phyloP scores from a whole-genome alignment of 805 yeast genomes.

The Millerago galiae region DNA sequence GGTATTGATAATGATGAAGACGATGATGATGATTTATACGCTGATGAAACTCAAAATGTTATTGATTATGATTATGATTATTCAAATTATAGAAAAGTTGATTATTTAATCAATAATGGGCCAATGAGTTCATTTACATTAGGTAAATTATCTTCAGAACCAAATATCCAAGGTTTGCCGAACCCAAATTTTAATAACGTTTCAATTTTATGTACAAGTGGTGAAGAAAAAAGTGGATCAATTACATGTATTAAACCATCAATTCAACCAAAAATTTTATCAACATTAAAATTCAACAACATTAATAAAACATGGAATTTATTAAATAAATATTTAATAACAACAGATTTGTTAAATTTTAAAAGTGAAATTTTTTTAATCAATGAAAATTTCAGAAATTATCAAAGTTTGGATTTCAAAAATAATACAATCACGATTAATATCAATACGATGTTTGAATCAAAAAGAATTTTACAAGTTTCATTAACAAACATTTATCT shows the following conservation, averaged over 20 bases:
- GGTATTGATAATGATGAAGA: conserved; percentile 46
- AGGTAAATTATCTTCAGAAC: conserved; percentile 53
- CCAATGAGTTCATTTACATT: conserved; percentile 65
- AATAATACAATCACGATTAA: conserved; percentile 59
- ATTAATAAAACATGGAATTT: conserved; percentile 75
- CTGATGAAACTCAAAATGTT: conserved; percentile 26
- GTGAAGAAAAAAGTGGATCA: conserved; percentile 48
- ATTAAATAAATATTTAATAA: conserved; percentile 53
- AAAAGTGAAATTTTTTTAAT: conserved; percentile 67
- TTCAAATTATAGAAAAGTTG: conserved; percentile 40
- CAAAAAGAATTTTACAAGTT: conserved; percentile 64
- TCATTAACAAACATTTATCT: conserved; percentile 59
- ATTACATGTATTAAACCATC: conserved; percentile 61
- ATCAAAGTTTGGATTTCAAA: conserved; percentile 56
- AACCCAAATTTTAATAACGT: conserved; percentile 65
- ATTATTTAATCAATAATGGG: conserved; percentile 57
- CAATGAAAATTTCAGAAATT: conserved; percentile 52
- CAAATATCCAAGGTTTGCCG: conserved; percentile 50
- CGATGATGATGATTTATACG: conserved; percentile 19
- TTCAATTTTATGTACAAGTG: conserved; percentile 66
- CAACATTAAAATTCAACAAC: conserved; percentile 66
- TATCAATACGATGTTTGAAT: conserved; percentile 51
- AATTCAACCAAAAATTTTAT: conserved; percentile 59
- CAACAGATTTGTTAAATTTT: conserved; percentile 59
- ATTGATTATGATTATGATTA: conserved; percentile 13